A percentile compares a stretch with the other conserved stretches of the same genome.
Conservation (phyloP, 345 rosid species). For the Euphorbia pulcherrima region DNA sequence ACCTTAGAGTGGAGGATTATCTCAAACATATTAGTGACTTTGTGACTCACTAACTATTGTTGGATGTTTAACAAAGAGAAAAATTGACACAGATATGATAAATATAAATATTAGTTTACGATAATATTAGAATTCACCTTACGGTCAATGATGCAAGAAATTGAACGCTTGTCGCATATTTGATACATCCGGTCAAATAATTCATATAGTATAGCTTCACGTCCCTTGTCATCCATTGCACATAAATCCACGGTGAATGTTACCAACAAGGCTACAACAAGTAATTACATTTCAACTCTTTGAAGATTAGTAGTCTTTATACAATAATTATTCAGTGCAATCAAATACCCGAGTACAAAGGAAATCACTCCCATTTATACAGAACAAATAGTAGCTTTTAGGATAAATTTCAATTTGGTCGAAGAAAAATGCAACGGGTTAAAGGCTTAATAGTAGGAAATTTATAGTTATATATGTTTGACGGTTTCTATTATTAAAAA, state of each 20-base stretch:
- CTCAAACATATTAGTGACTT: too few species aligned
- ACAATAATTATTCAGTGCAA: neutral
- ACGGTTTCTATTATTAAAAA: too few species aligned
- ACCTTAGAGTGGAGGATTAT: too few species aligned
- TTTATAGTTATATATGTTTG: too few species aligned
- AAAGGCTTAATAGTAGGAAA: too few species aligned
- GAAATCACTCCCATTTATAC: too few species aligned
- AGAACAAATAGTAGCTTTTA: too few species aligned
- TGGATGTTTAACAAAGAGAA: too few species aligned
- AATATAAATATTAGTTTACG: neutral
- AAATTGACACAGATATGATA: too few species aligned
- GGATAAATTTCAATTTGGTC: too few species aligned
- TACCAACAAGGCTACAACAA: slow-evolving; percentile 65
- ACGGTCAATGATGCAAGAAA: slow-evolving; percentile 71
- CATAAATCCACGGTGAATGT: slow-evolving; percentile 89
- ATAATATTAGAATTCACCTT: slow-evolving; percentile 47
- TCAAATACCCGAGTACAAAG: slow-evolving; percentile 20
- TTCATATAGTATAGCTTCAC: slow-evolving; percentile 78
- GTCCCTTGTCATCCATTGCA: slow-evolving; percentile 80
- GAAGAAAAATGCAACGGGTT: neutral
- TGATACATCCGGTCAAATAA: slow-evolving; percentile 67
- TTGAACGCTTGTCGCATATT: slow-evolving; percentile 72
- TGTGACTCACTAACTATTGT: too few species aligned
- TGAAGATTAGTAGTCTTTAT: neutral
- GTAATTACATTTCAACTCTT: slow-evolving; percentile 16